Percentiles rank a stretch among this genome's conserved stretches.
These are phyloP conservation scores for Daedaleopsis sinensis DNA, from an alignment of 768 basidiomycete species.

Conservation along the genomic window DNA sequence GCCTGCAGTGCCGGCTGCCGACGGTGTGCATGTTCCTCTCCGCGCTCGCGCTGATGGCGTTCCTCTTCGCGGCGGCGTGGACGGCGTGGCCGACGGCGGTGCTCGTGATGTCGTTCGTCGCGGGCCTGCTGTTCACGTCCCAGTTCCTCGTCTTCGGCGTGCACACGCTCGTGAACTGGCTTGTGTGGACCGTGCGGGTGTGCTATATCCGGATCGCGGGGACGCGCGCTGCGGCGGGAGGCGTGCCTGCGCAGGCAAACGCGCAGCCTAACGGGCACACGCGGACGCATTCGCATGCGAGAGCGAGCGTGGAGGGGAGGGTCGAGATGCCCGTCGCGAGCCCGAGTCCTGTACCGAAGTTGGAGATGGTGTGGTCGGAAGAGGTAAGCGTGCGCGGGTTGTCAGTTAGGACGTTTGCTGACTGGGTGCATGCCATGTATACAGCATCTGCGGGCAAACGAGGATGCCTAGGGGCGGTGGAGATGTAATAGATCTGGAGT, in stretches of 20 bases:
- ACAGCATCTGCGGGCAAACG: no score
- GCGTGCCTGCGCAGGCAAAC: not conserved
- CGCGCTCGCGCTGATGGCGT: conserved; percentile 57
- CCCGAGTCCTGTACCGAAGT: not conserved
- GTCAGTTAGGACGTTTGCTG: no score
- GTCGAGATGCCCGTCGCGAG: conserved; percentile 12
- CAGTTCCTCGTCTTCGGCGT: conserved; percentile 68
- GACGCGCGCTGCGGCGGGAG: not conserved
- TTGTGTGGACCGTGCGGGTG: conserved; percentile 21
- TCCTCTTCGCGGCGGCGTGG: conserved; percentile 64
- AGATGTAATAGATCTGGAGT: no score
- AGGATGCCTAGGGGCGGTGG: no score
- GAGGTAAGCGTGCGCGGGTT: no score
- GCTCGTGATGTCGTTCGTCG: conserved; percentile 55
- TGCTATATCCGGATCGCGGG: conserved; percentile 5
- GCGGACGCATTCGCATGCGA: not conserved
- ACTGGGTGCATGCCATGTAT: no score
- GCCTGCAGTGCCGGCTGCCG: conserved; percentile 66
- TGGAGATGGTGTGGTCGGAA: conserved; percentile 5
- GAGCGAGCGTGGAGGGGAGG: not conserved
- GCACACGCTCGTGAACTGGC: conserved; percentile 23
- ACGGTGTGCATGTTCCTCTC: conserved; percentile 62
- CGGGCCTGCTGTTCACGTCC: conserved; percentile 61
- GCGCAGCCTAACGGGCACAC: no score
- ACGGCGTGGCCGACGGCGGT: conserved; percentile 66